phyloP scores from a whole-genome alignment of 139 green algal genomes.

The Tetraselmis striata region DNA sequence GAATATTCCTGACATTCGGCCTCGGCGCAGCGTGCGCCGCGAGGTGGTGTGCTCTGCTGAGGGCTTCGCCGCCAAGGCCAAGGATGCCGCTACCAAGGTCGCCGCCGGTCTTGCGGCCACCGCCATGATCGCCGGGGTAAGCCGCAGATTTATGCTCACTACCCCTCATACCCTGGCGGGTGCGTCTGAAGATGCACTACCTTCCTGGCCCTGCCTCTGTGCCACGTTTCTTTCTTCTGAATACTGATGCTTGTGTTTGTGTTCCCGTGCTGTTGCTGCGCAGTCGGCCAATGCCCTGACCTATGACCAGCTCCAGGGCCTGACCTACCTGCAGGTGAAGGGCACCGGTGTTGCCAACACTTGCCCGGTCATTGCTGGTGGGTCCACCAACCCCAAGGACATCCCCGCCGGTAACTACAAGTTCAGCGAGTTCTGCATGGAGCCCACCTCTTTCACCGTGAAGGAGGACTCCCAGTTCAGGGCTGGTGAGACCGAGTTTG shows the following conservation, averaged over 20 bases:
- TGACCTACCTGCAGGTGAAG: conserved; percentile 99
- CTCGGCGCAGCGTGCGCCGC: conserved; percentile 2
- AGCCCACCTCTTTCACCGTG: conserved; percentile 92
- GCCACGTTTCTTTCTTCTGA: neutral
- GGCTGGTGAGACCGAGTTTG: conserved; percentile 79
- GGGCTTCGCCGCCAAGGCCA: conserved; percentile 17
- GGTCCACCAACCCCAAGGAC: conserved; percentile 69
- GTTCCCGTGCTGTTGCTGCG: conserved; percentile 7
- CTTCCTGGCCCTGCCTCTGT: neutral
- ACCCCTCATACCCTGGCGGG: no score
- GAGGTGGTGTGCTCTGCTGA: conserved; percentile 30
- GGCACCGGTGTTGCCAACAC: conserved; percentile 96
- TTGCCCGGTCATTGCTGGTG: conserved; percentile 82
- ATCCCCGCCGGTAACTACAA: conserved; percentile 89
- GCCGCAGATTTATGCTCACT: conserved; percentile 1
- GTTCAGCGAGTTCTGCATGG: conserved; percentile 95
- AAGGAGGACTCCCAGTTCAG: conserved; percentile 87
- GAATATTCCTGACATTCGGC: neutral
- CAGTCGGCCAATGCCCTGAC: conserved; percentile 78
- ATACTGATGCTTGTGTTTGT: neutral
- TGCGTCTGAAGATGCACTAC: neutral
- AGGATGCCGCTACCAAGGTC: conserved; percentile 26
- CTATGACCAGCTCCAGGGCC: conserved; percentile 90
- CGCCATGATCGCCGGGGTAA: conserved; percentile 68
- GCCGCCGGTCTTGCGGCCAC: conserved; percentile 54